These are phyloP conservation scores for Cystofilobasidium bisporidii DNA, from an alignment of 768 basidiomycete species.

Conservation along the genomic window DNA sequence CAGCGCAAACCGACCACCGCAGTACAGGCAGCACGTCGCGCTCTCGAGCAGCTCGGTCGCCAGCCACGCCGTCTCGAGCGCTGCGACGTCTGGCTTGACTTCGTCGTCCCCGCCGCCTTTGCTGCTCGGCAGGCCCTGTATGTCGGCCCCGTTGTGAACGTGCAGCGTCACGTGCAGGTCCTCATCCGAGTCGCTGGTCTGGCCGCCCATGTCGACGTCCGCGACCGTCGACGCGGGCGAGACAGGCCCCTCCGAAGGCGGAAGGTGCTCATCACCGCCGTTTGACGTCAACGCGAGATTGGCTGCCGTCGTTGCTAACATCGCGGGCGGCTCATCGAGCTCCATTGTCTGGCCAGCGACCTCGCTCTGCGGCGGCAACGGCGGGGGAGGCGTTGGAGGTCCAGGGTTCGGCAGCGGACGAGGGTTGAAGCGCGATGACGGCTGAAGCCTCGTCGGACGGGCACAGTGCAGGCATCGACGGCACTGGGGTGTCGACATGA, in stretches of 20 bases:
- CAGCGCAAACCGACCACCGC: conserved; percentile 9
- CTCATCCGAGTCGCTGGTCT: neutral
- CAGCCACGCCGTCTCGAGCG: neutral
- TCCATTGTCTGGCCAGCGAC: neutral
- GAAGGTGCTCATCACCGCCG: no score
- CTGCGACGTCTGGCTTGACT: neutral
- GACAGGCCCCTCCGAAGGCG: neutral
- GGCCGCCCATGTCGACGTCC: conserved; percentile 2
- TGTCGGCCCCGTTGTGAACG: neutral
- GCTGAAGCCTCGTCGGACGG: neutral
- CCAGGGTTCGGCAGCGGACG: neutral
- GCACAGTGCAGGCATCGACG: conserved; percentile 1
- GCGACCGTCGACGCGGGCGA: neutral
- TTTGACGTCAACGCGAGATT: no score
- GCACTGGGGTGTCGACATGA: neutral
- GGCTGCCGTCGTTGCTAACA: no score
- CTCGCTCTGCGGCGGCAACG: neutral
- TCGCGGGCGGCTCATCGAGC: neutral
- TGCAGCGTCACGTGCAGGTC: neutral
- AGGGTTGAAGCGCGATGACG: neutral
- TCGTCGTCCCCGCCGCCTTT: neutral
- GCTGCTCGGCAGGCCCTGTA: neutral
- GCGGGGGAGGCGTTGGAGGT: neutral
- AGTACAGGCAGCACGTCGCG: conserved; percentile 10
- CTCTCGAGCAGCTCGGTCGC: conserved; percentile 7